Evolutionary conservation across 148 eudicot species (phyloP), one percentile per base, ranked within the genome.

Genomic region (Rhododendron ovatum): DNA sequence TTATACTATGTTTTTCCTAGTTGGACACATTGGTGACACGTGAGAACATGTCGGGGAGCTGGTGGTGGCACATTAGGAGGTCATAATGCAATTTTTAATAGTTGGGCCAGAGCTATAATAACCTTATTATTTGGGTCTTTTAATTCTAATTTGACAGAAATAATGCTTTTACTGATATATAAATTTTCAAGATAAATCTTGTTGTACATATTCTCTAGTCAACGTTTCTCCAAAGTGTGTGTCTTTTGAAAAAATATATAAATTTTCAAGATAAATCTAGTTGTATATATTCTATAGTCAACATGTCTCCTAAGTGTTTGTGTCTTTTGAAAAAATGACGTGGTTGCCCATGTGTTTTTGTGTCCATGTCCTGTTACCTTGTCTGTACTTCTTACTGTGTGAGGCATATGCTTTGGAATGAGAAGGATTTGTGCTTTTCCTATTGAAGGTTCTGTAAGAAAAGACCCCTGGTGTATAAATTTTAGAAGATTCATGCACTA

Each of bases 361-460:
- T 69, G 18, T 69, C 37, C 37, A 69, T 69, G 75, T 69, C 75
- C 0, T 69, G 75, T 69, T 28, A 10, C 75, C 75, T 26, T 69
- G 17, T 69, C 75, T 6, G 7, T 28, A 28, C 41, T 28, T 69
- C 37, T 69, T 71, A 13, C 20, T 71, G 33, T 71, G 35, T 26
- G 76, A 69, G 39, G 37, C 6, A 69, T 30, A 53, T 79, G 48
- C 81, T 53, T 24, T n/a, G 71, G 71, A 47, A 85, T 78, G 51
- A 53, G 26, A 26, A 15, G 18, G 61, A 28, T 78, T 41, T 78
- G n/a, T 85, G 50, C 26, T 85, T 78, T 59, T 85, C 82, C 51
- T 85, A 82, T 26, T 26, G 57, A 78, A 78, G 37, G 9, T 26
- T 41, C 39, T n/a, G 47, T 57, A 13, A 26, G 7, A 78, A 59